phyloP scores from a whole-genome alignment of 495 filamentous ascomycete species.

The Pyrenula aspistea region DNA sequence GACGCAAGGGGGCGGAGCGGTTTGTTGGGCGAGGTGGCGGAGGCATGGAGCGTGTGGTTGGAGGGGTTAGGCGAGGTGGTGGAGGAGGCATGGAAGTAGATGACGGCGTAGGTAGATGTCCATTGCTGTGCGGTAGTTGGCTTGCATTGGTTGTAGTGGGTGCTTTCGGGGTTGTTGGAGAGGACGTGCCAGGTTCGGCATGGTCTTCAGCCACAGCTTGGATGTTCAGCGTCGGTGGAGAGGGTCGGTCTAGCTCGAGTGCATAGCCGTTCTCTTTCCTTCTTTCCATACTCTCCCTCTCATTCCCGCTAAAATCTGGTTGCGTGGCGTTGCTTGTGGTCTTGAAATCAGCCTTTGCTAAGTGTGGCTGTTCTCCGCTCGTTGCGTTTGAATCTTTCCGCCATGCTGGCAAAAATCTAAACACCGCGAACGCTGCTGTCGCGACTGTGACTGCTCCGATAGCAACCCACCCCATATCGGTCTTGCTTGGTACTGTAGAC shows the following conservation, averaged over 20 bases:
- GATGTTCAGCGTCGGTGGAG: neutral
- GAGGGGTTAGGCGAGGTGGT: neutral
- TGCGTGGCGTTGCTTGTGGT: neutral
- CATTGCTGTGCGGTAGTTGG: neutral
- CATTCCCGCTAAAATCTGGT: neutral
- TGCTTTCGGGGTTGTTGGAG: neutral
- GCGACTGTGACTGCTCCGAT: neutral
- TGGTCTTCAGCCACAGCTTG: neutral
- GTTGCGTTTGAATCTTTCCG: neutral
- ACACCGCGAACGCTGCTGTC: neutral
- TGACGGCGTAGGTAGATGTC: too few species aligned
- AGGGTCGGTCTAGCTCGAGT: neutral
- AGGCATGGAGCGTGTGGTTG: conserved; percentile 1
- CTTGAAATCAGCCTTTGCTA: neutral
- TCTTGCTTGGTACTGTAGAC: neutral
- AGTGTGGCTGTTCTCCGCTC: neutral
- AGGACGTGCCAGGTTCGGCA: neutral
- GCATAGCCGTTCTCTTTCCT: neutral
- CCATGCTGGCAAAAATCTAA: neutral
- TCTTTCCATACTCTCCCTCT: neutral
- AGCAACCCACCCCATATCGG: neutral
- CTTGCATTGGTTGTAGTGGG: neutral
- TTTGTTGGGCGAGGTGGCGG: conserved; percentile 12
- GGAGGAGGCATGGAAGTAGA: neutral
- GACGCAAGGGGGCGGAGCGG: conserved; percentile 11